A percentile compares a stretch with the other conserved stretches of the same genome.
phyloP scores from a whole-genome alignment of 495 filamentous ascomycete genomes.

The Penicillium lagena region DNA sequence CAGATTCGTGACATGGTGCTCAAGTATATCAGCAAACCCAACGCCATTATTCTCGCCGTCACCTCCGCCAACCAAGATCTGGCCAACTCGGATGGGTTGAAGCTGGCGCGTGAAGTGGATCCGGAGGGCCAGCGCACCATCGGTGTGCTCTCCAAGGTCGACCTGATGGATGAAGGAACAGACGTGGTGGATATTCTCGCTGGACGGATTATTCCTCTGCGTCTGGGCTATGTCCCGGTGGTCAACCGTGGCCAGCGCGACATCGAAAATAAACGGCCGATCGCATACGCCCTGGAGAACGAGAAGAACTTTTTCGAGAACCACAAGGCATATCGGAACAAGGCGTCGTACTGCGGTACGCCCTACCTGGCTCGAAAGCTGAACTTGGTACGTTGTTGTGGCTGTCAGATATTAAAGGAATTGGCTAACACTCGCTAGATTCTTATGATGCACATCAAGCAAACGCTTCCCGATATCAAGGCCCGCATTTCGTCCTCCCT shows the following conservation, averaged over 20 bases:
- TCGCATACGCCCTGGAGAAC: constrained; percentile 86
- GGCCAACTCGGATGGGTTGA: constrained; percentile 96
- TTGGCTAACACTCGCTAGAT: constrained; percentile 49
- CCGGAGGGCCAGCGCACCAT: constrained; percentile 98
- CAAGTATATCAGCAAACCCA: constrained; percentile 96
- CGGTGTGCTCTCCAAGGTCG: constrained; percentile 97
- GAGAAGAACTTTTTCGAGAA: constrained; percentile 98
- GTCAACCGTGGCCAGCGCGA: constrained; percentile 99
- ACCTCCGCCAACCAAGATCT: constrained; percentile 96
- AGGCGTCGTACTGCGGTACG: constrained; percentile 96
- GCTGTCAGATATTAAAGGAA: neutral
- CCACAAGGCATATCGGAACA: constrained; percentile 98
- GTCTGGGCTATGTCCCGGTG: constrained; percentile 95
- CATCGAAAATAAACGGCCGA: constrained; percentile 93
- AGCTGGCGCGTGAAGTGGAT: constrained; percentile 94
- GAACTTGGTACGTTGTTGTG: constrained; percentile 59
- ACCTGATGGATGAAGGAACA: constrained; percentile 98
- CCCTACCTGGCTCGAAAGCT: constrained; percentile 95
- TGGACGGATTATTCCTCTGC: constrained; percentile 92
- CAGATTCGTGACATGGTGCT: constrained; percentile 99
- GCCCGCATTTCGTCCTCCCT: constrained; percentile 86
- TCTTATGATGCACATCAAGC: constrained; percentile 99
- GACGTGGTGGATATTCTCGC: constrained; percentile 99
- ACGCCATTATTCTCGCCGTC: constrained; percentile 96
- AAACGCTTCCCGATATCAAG: constrained; percentile 98